Percentiles rank a stretch among this genome's conserved stretches.
These are phyloP conservation scores for Tuber calosporum DNA, from an alignment of 495 filamentous ascomycete species.

Conservation along the genomic window DNA sequence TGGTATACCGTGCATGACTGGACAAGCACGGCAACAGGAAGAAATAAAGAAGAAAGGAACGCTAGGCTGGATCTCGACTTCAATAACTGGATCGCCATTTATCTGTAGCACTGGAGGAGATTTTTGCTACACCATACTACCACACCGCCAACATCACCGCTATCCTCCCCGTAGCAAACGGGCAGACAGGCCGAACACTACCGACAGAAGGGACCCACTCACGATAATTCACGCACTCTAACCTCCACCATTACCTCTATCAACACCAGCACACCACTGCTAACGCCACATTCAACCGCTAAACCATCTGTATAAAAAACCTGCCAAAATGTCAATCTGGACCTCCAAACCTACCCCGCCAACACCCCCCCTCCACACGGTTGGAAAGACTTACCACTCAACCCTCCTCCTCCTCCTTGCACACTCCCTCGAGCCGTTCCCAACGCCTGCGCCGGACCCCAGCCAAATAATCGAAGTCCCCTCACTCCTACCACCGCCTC, in stretches of 20 bases:
- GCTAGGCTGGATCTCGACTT: slow-evolving; percentile 3
- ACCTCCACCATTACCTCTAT: background rate
- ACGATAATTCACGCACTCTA: background rate
- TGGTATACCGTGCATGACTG: background rate
- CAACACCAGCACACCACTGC: background rate
- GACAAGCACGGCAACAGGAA: background rate
- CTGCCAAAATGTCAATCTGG: background rate
- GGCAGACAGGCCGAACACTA: background rate
- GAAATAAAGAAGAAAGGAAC: background rate
- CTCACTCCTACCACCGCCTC: slow-evolving; percentile 2
- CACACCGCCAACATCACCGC: background rate
- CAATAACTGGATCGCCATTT: background rate
- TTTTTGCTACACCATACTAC: background rate
- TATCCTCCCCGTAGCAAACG: background rate
- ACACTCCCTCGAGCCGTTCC: slow-evolving; percentile 17
- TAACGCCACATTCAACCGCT: background rate
- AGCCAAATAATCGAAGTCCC: slow-evolving; percentile 20
- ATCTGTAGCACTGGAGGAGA: background rate
- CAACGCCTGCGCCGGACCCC: slow-evolving; percentile 10
- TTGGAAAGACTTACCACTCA: slow-evolving; percentile 17
- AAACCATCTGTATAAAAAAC: background rate
- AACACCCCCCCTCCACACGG: background rate
- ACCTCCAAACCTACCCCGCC: background rate
- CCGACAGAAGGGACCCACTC: background rate
- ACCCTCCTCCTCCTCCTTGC: slow-evolving; percentile 18